Base-by-base conservation (phyloP, 331 rosid genomes). In the Stylosanthes scabra region DNA sequence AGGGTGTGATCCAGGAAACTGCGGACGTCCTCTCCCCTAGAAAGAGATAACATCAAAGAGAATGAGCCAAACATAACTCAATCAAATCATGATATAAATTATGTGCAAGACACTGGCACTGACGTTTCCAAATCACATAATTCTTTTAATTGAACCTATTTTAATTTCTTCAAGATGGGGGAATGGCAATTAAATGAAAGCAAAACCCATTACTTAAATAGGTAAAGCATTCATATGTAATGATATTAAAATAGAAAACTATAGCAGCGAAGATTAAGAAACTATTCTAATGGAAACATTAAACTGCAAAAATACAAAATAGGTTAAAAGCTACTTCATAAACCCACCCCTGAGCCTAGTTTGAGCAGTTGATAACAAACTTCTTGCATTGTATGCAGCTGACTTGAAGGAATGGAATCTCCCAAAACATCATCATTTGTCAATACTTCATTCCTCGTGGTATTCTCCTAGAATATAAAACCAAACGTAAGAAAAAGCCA, bases 1-100 rank as follows among this genome's bases (percentile, higher is more conserved):
- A 62, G 97, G 99, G 69, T 94, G 99, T 1, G 99, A 94, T 61
- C 99, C 99, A 5, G 99, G 99, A 78, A 94, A 94, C 74, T 86
- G 91, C 2, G 86, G 15, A 59, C 76, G 81, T 74, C 90, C 94
- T 86, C 88, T 88, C 72, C 83, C 87, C 99, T 94, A 87, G 74
- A 86, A 69, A 45, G 40, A 57, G 63, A 70, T 34, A 69, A 59
- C 40, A 49, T 72, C 52, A 72, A 56, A 62, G 41, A 67, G 42
- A 45, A 39, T 40, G 4, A 66, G 31, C 11, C 56, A 40, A 61
- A 71, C 47, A 68, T 41, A 65, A 52, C 39, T 47, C 52, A 69
- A 70, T 52, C 45, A 65, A 78, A 15, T 74, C 68, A 51, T 63
- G 64, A 11, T 50, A 70, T 6, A 50, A 64, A 42, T 20, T 76